Evolutionary conservation across 345 rosid genomes (phyloP), one percentile per base, ranked within the genome.

Genomic region (Bretschneidera sinensis): DNA sequence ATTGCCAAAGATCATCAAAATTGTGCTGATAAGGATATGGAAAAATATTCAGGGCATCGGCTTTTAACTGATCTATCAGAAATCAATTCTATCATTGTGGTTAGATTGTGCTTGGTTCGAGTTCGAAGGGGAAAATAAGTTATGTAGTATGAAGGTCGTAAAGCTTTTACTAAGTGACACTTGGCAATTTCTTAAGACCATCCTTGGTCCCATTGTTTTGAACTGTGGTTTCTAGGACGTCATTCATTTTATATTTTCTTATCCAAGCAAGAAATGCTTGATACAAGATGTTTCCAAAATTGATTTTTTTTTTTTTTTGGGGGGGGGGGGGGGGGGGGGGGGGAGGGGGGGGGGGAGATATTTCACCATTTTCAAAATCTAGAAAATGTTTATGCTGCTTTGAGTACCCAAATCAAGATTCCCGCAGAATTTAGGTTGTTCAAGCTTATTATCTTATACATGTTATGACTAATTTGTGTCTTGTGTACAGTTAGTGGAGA

Each of bases 401-500:
- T 28, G 33, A 28, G 8, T 28, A 28, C 33, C 33, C 33, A 28
- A 28, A 28, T 28, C 33, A 28, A 28, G 33, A 28, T 28, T 28
- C 33, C 8, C 8, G 8, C 8, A 8, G 8, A 28, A 28, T 28
- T 39, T 39, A 13, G 45, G 11, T 39, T 5, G 45, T 39, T 39
- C 10, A n/a, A 5, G 45, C 16, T 39, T 39, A 39, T 39, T 39
- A 13, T 39, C 16, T 39, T 1, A 39, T 28, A 8, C 45, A 39
- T 5, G 16, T 11, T 39, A 14, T 39, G 45, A 28, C 16, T 39
- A 48, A 16, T 49, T 34, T 47, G 7, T 17, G 55, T 43, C 59
- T 51, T 31, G 21, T 16, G 21, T 21, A 49, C 96, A 95, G 99
- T 77, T 95, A 71, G 63, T 95, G 86, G 87, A 82, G 76, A 77